Base-by-base conservation (phyloP, 2,329 filamentous ascomycete species). In the Nigrospora osmanthi region DNA sequence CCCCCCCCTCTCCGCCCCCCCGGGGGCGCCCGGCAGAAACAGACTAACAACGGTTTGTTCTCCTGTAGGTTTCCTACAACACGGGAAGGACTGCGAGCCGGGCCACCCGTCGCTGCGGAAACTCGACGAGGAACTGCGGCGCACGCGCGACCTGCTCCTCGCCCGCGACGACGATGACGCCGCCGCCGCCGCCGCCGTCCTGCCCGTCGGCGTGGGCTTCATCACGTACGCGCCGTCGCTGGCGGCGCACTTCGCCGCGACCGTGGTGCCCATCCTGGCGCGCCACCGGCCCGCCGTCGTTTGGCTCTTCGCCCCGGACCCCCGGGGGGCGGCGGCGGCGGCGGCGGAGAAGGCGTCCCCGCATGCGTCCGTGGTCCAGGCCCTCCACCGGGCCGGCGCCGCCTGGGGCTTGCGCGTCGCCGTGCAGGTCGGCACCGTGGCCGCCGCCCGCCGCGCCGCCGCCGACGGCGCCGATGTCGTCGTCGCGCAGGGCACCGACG, bases 401-500 rank as follows among this genome's bases (percentile, higher is more conserved):
- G 32, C 11, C 10, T 46, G 44, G 44, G 62, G 54, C 35, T 66
- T 75, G 50, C 68, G 69, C 47, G 70, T 82, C 9, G 80, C 81
- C 58, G 69, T 83, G 1, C 81, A 85, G 57, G 69, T 82, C 12
- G 81, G 81, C 35, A 81, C 73, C 32, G 75, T 84, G 2, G 58
- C 60, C 1, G 72, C 79, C 9, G 80, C 80, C 10, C 43, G 72
- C 11, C 68, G 71, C 46, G 74, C 71, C 0, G 64, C 71, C 1
- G 40, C 50, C n/a, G 64, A 71, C 17, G 73, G 71, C 1, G 63
- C 76, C 1, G 78, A 85, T 52, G 77, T 76, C 28, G 54, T 85
- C 2, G 76, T 85, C 7, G 69, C 78, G 6, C 81, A 85, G 59
- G 81, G 81, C 3, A 68, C 70, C 6, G 81, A 85, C 60, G 81